Percentiles rank a stretch among this genome's conserved stretches.
These are phyloP conservation scores for Pestalotiopsis sp. DNA, from an alignment of 2,329 filamentous ascomycete species.

Conservation along the genomic window DNA sequence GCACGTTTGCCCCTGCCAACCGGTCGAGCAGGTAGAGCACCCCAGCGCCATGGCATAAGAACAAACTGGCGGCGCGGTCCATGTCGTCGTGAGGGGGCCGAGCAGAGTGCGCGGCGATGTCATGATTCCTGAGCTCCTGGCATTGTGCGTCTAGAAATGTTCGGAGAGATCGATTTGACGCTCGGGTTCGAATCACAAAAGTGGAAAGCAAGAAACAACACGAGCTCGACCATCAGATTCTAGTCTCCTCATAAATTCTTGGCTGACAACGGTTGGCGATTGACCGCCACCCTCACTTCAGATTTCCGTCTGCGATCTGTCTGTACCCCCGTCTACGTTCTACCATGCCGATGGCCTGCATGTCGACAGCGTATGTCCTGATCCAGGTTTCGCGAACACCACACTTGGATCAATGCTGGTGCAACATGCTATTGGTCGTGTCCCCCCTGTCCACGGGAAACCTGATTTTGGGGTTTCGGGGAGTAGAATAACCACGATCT, in stretches of 20 bases:
- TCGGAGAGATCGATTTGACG: too few relatives aligned
- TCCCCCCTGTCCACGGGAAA: background rate
- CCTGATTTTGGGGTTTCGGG: background rate
- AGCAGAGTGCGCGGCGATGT: conserved; percentile 15
- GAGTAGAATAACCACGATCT: background rate
- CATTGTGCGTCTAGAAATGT: background rate
- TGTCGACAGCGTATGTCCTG: background rate
- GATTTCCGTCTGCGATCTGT: background rate
- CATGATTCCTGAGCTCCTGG: background rate
- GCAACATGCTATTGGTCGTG: background rate
- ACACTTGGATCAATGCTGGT: background rate
- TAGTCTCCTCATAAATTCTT: too few relatives aligned
- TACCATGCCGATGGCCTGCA: background rate
- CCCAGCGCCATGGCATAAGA: conserved; percentile 18
- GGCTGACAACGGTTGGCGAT: too few relatives aligned
- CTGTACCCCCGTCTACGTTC: background rate
- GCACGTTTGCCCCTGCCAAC: conserved; percentile 22
- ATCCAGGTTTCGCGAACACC: background rate
- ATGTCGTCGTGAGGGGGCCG: conserved; percentile 23
- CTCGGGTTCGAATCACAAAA: background rate
- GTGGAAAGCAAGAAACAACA: background rate
- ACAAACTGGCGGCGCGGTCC: conserved; percentile 19
- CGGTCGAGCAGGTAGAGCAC: conserved; percentile 17
- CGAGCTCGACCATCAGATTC: background rate
- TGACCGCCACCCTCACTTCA: too few relatives aligned